Percentiles rank a stretch among this genome's conserved stretches.
phyloP scores from a whole-genome alignment of 2,329 filamentous ascomycete species.

The Botrytis byssoidea region DNA sequence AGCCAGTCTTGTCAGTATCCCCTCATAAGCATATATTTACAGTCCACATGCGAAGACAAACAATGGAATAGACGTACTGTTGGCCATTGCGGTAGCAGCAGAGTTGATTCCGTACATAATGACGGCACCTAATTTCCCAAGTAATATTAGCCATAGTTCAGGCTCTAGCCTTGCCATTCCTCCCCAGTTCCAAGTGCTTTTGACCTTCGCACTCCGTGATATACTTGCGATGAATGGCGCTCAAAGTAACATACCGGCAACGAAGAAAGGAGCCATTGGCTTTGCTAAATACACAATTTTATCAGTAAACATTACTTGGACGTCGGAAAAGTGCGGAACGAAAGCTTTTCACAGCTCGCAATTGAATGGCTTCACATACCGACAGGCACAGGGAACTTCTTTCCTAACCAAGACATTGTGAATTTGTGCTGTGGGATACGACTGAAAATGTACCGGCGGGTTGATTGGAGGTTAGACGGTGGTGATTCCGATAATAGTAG shows the following conservation, averaged over 20 bases:
- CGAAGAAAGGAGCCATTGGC: slow-evolving; percentile 92
- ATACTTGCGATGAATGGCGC: neutral
- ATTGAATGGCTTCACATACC: slow-evolving; percentile 57
- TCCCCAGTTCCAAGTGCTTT: slow-evolving; percentile 1
- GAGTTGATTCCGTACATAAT: slow-evolving; percentile 92
- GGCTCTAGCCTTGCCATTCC: neutral
- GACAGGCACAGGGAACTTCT: slow-evolving; percentile 79
- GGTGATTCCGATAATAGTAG: neutral
- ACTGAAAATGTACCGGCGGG: slow-evolving; percentile 41
- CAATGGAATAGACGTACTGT: slow-evolving; percentile 62
- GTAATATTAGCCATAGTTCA: slow-evolving; percentile 25
- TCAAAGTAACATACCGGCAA: slow-evolving; percentile 70
- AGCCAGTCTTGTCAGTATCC: slow-evolving; percentile 25
- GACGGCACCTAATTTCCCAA: slow-evolving; percentile 62
- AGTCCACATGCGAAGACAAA: slow-evolving; percentile 29
- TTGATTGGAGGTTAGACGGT: slow-evolving; percentile 26
- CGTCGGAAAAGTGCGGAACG: slow-evolving; percentile 18
- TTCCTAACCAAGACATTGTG: slow-evolving; percentile 77
- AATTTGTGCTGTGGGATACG: slow-evolving; percentile 37
- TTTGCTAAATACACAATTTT: slow-evolving; percentile 58
- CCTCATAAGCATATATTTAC: neutral
- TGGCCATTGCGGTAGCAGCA: slow-evolving; percentile 71
- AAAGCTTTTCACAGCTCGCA: slow-evolving; percentile 22
- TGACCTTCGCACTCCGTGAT: neutral
- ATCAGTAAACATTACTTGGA: slow-evolving; percentile 12